Percentiles rank a stretch among this genome's conserved stretches.
phyloP scores from a whole-genome alignment of 75 land plant genomes.

The Cunninghamia lanceolata region DNA sequence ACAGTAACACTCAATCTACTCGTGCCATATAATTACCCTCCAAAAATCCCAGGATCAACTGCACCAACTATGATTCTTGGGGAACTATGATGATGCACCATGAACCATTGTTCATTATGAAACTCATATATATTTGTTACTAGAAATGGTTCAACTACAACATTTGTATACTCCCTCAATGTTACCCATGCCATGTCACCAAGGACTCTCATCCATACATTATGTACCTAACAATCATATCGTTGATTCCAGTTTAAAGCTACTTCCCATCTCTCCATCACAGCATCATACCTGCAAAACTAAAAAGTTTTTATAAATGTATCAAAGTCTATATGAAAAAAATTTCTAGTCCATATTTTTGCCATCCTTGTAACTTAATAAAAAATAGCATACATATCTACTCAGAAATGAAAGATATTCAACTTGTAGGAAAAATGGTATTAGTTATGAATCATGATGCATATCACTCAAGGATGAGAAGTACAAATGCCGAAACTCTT shows the following conservation, averaged over 20 bases:
- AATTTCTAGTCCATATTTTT: background rate
- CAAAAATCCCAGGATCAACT: slow-evolving; percentile 15
- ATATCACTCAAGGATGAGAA: background rate
- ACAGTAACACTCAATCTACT: background rate
- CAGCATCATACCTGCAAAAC: slow-evolving; percentile 59
- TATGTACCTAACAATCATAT: slow-evolving; percentile 56
- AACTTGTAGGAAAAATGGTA: background rate
- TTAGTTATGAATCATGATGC: background rate
- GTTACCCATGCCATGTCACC: slow-evolving; percentile 87
- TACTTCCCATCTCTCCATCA: slow-evolving; percentile 71
- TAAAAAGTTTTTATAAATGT: background rate
- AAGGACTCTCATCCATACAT: slow-evolving; percentile 63
- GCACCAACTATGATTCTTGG: slow-evolving; percentile 32
- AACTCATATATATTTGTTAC: slow-evolving; percentile 80
- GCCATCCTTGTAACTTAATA: background rate
- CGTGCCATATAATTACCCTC: background rate
- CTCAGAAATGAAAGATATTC: background rate
- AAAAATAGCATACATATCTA: background rate
- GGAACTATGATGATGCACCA: slow-evolving; percentile 83
- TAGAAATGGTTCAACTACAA: slow-evolving; percentile 58
- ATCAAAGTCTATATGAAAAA: slow-evolving; percentile 12
- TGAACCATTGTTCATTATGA: slow-evolving; percentile 72
- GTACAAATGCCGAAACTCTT: slow-evolving; percentile 15
- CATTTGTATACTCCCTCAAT: slow-evolving; percentile 60
- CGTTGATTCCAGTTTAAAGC: slow-evolving; percentile 68